These are phyloP conservation scores for Microbotryomycetes sp. DNA, from an alignment of 1,284 basidiomycete species.

Conservation along the genomic window DNA sequence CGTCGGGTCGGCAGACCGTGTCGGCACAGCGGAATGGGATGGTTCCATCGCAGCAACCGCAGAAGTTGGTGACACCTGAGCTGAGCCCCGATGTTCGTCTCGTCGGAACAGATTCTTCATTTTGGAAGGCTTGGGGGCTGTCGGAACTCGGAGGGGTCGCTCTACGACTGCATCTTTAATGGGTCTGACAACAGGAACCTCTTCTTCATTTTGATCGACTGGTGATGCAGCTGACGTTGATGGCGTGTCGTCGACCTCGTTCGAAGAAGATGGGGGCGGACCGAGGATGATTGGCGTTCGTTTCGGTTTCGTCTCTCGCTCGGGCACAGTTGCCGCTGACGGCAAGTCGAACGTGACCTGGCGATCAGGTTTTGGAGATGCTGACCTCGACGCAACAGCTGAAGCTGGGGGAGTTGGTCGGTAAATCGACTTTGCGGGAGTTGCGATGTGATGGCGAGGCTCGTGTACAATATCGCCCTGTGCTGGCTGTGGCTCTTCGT, in stretches of 20 bases:
- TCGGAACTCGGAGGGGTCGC: neutral
- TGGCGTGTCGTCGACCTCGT: neutral
- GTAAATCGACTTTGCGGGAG: conserved; percentile 20
- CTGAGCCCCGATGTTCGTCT: neutral
- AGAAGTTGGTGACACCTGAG: neutral
- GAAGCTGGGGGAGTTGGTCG: conserved; percentile 13
- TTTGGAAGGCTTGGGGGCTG: neutral
- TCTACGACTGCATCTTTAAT: conserved; percentile 26
- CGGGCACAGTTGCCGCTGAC: neutral
- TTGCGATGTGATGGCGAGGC: conserved; percentile 3
- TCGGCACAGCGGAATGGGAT: neutral
- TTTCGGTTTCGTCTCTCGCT: conserved; percentile 1
- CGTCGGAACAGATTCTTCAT: conserved; percentile 8
- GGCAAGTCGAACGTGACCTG: conserved; percentile 16
- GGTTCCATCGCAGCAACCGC: neutral
- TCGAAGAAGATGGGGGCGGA: neutral
- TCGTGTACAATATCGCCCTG: neutral
- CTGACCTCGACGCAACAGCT: conserved; percentile 7
- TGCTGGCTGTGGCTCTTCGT: neutral
- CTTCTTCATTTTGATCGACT: neutral
- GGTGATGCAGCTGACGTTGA: neutral
- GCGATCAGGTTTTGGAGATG: neutral
- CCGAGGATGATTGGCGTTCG: conserved; percentile 17
- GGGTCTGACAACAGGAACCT: conserved; percentile 3
- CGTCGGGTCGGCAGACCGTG: neutral